A percentile compares a stretch with the other conserved stretches of the same genome.
Conservation (phyloP, 2,329 filamentous ascomycete genomes). For the Trichoderma guizhouense region DNA sequence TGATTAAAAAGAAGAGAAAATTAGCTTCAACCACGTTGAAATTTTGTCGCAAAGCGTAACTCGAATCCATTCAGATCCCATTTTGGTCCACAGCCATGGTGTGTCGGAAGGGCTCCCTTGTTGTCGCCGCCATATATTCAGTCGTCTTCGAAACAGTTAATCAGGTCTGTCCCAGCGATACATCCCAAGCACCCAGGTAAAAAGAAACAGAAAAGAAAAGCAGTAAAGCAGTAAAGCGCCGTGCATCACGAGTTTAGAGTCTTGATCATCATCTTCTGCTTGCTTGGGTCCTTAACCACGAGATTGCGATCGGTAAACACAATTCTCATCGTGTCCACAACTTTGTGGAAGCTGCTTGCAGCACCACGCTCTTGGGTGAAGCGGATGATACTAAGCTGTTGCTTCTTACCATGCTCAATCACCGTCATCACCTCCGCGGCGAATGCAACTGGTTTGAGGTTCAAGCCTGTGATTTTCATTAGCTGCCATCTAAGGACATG, state of each 20-base stretch:
- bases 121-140: not conserved
- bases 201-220: not conserved
- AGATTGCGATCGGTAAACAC: constrained; percentile 64
- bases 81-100: not conserved
- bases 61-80: not conserved
- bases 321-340: constrained; percentile 71
- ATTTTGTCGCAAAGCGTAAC: not conserved
- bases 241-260: constrained; percentile 52
- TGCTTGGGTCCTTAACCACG: constrained; percentile 64
- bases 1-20: not conserved
- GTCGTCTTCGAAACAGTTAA: constrained; percentile 11
- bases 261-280: constrained; percentile 71
- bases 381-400: constrained; percentile 73
- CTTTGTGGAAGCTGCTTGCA: constrained; percentile 80
- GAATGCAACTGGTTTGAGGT: constrained; percentile 84
- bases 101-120: not conserved
- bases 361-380: constrained; percentile 92
- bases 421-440: constrained; percentile 84
- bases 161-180: not conserved
- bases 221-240: not conserved
- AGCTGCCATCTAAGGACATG: constrained; percentile 17
- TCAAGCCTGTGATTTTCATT: constrained; percentile 56
- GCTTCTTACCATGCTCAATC: constrained; percentile 76
- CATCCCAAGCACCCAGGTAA: not conserved
- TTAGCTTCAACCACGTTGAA: not conserved